A percentile compares a stretch with the other conserved stretches of the same genome.
These are phyloP conservation scores for Gelatoporia subvermispora DNA, from an alignment of 768 basidiomycete genomes.

Conservation along the genomic window DNA sequence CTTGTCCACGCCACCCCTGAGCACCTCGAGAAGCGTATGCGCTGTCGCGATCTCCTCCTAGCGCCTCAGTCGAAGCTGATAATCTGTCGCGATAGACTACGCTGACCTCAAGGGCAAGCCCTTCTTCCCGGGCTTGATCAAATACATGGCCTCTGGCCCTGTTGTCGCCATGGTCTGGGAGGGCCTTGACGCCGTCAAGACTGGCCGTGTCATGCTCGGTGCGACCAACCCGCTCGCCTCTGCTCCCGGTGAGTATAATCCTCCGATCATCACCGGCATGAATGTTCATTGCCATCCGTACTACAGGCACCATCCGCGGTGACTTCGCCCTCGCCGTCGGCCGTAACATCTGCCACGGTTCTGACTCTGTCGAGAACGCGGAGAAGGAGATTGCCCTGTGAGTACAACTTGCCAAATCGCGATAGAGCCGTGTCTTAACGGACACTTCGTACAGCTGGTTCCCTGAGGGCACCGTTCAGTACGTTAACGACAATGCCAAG, in stretches of 20 bases:
- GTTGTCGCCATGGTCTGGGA: conserved; percentile 96
- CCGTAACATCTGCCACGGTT: conserved; percentile 92
- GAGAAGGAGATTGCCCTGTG: conserved; percentile 94
- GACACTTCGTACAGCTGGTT: conserved; percentile 63
- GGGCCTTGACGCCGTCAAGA: conserved; percentile 91
- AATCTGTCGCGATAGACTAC: conserved; percentile 60
- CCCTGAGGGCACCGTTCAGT: conserved; percentile 79
- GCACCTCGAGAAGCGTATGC: conserved; percentile 87
- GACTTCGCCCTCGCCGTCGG: conserved; percentile 93
- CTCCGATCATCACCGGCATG: neutral
- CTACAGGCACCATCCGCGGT: conserved; percentile 88
- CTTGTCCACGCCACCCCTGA: conserved; percentile 71
- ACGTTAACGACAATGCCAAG: conserved; percentile 53
- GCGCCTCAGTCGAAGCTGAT: neutral
- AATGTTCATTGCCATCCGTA: neutral
- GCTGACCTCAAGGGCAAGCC: conserved; percentile 89
- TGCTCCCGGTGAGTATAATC: conserved; percentile 57
- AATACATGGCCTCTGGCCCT: conserved; percentile 94
- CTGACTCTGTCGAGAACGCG: conserved; percentile 82
- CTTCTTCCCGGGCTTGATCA: conserved; percentile 96
- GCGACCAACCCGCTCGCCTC: conserved; percentile 95
- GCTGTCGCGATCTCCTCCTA: neutral
- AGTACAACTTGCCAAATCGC: conserved; percentile 23
- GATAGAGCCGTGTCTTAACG: conserved; percentile 9
- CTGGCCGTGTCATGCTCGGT: conserved; percentile 93